Percentiles rank a stretch among this genome's conserved stretches.
phyloP scores from a whole-genome alignment of 768 basidiomycete species.

The Lentinula lateritia region DNA sequence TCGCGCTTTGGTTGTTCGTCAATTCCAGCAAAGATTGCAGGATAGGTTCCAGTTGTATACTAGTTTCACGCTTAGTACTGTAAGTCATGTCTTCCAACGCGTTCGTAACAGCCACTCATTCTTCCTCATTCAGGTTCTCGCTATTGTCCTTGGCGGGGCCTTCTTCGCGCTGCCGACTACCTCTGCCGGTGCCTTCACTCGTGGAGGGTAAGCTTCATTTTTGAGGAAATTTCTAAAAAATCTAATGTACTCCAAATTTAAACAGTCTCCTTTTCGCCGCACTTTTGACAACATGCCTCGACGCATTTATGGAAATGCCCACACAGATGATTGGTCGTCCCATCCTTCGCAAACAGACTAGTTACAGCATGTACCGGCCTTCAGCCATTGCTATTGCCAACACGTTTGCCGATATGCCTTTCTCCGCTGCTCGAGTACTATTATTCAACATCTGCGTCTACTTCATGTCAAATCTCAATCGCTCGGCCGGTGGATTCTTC shows the following conservation, averaged over 20 bases:
- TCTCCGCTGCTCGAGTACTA: constrained; percentile 54
- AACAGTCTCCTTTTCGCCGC: constrained; percentile 66
- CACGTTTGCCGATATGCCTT: constrained; percentile 63
- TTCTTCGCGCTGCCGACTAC: constrained; percentile 71
- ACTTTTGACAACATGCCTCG: constrained; percentile 60
- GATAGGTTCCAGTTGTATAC: constrained; percentile 76
- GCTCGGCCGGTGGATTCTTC: constrained; percentile 37
- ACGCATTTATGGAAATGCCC: constrained; percentile 75
- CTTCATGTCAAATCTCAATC: constrained; percentile 54
- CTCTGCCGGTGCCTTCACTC: constrained; percentile 80
- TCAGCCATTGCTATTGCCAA: constrained; percentile 62
- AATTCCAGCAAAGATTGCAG: constrained; percentile 71
- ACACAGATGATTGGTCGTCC: constrained; percentile 78
- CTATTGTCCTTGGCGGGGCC: constrained; percentile 67
- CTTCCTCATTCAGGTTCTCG: constrained; percentile 31
- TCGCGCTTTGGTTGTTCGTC: constrained; percentile 59
- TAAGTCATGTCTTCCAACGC: constrained; percentile 19
- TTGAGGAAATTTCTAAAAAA: no score
- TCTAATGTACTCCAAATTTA: neutral
- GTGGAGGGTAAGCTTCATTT: constrained; percentile 46
- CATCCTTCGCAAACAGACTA: constrained; percentile 63
- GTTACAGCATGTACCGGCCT: constrained; percentile 62
- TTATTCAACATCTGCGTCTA: constrained; percentile 65
- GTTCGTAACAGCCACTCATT: neutral
- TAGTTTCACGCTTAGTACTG: constrained; percentile 55